Conservation (phyloP, 352 stramenopile species). For the Phytophthora gonapodyides region DNA sequence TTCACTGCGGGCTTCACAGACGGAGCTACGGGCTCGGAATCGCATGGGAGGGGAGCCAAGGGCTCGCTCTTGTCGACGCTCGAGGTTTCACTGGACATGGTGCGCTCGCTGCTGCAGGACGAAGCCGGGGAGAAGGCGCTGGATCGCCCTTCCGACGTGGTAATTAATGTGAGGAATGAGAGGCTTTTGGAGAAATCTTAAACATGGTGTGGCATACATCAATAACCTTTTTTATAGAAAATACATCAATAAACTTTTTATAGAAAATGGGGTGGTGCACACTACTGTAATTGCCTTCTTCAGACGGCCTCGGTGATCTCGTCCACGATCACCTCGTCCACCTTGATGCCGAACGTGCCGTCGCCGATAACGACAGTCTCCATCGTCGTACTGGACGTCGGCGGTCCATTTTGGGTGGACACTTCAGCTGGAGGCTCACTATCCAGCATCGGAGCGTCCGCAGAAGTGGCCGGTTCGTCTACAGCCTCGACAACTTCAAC, state of each 20-base stretch:
- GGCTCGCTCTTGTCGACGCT: conserved; percentile 20
- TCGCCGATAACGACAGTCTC: conserved; percentile 46
- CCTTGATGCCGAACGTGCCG: conserved; percentile 49
- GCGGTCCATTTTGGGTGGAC: conserved; percentile 1
- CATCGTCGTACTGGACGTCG: conserved; percentile 29
- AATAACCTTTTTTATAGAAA: conserved; percentile 9
- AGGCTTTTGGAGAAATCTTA: conserved; percentile 29
- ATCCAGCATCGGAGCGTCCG: no score
- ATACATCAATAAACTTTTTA: conserved; percentile 15
- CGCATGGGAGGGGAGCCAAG: background rate
- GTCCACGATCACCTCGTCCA: conserved; percentile 57
- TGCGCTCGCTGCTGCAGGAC: conserved; percentile 26
- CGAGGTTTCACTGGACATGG: conserved; percentile 26
- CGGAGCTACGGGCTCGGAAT: background rate
- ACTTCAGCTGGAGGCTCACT: background rate
- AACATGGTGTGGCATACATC: conserved; percentile 12
- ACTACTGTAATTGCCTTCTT: background rate
- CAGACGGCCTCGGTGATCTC: conserved; percentile 66
- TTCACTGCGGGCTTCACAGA: conserved; percentile 16
- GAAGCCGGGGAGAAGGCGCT: conserved; percentile 12
- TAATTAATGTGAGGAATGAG: no score
- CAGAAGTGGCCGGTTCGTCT: conserved; percentile 11
- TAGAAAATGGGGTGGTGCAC: conserved; percentile 21
- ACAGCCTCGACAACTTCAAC: conserved; percentile 25
- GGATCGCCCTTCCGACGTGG: background rate